Percentiles rank a stretch among this genome's conserved stretches.
Evolutionary conservation across 495 filamentous ascomycete genomes (phyloP).

Genomic region (Lophiostoma macrostomum): DNA sequence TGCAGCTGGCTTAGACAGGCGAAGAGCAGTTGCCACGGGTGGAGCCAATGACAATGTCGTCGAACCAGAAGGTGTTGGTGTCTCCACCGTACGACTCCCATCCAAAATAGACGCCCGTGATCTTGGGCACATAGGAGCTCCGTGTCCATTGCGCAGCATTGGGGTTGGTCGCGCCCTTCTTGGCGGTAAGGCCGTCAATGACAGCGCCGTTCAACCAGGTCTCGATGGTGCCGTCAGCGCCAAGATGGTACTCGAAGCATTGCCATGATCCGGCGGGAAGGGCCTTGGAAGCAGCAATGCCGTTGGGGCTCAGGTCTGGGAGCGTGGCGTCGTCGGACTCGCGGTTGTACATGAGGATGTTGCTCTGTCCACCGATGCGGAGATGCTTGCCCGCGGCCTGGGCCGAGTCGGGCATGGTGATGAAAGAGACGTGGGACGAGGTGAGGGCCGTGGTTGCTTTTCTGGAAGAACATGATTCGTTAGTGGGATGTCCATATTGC

Average conservation of each 20-base stretch:
- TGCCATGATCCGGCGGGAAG: conserved; percentile 51
- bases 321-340: conserved; percentile 60
- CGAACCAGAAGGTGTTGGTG: conserved; percentile 58
- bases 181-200: conserved; percentile 50
- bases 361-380: conserved; percentile 55
- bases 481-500: conserved; percentile 36
- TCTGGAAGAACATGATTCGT: conserved; percentile 38
- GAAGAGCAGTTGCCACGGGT: too few species aligned
- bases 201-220: conserved; percentile 54
- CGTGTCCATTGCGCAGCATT: conserved; percentile 53
- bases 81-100: conserved; percentile 60
- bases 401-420: conserved; percentile 57
- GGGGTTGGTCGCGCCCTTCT: conserved; percentile 44
- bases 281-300: conserved; percentile 49
- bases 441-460: conserved; percentile 54
- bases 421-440: conserved; percentile 56
- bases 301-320: conserved; percentile 55
- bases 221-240: conserved; percentile 54
- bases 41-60: conserved; percentile 50
- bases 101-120: conserved; percentile 56
- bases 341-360: conserved; percentile 60
- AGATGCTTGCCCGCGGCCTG: conserved; percentile 55
- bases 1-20: too few species aligned
- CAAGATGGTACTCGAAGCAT: conserved; percentile 59
- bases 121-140: conserved; percentile 47